phyloP scores from a whole-genome alignment of 208 protist species.

The Leishmania tarentolae region DNA sequence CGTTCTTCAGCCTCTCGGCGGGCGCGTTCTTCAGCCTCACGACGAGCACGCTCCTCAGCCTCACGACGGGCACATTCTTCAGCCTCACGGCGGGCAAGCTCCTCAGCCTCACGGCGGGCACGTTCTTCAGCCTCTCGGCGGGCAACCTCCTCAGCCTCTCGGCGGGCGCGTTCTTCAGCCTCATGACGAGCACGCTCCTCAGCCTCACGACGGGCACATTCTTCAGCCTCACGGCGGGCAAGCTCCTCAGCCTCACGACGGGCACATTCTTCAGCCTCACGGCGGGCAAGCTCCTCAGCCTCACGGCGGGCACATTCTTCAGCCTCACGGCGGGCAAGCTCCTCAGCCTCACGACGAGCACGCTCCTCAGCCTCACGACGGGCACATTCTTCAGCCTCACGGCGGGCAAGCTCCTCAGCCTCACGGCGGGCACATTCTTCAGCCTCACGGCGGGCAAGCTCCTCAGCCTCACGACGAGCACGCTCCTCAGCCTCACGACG shows the following conservation, averaged over 20 bases:
- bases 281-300: slow-evolving; percentile 54
- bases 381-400: slow-evolving; percentile 18
- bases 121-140: slow-evolving; percentile 35
- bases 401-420: slow-evolving; percentile 36
- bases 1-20: slow-evolving; percentile 28
- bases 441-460: slow-evolving; percentile 37
- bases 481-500: slow-evolving; percentile 38
- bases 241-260: slow-evolving; percentile 26
- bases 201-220: slow-evolving; percentile 79
- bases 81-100: slow-evolving; percentile 34
- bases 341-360: slow-evolving; percentile 23
- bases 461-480: slow-evolving; percentile 33
- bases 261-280: slow-evolving; percentile 44
- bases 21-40: slow-evolving; percentile 27
- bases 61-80: slow-evolving; percentile 81
- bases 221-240: slow-evolving; percentile 31
- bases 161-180: slow-evolving; percentile 52
- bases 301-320: background rate
- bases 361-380: slow-evolving; percentile 30
- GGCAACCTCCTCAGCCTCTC: slow-evolving; percentile 40
- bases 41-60: slow-evolving; percentile 40
- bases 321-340: slow-evolving; percentile 23
- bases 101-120: slow-evolving; percentile 87
- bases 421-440: slow-evolving; percentile 42
- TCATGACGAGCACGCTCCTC: slow-evolving; percentile 50